Base-by-base conservation (phyloP, 441 rosid genomes). In the Euphorbia celastroides region DNA sequence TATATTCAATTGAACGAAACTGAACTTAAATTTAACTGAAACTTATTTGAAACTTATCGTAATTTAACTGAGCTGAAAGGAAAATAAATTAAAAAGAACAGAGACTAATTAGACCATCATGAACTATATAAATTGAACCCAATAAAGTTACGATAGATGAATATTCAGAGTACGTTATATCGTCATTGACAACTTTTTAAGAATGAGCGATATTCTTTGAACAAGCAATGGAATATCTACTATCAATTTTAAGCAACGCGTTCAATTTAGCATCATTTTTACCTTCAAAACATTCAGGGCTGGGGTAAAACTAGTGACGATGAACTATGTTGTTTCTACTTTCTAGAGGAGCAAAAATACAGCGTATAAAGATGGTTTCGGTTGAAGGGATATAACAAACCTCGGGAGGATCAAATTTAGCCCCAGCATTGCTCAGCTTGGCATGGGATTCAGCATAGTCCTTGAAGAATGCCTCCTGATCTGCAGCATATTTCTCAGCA, bases 361-460 rank as follows among this genome's bases (percentile, higher is more conserved):
- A 63, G 41, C 61, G 41, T 42, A 2, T 46, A 27, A 64, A 65
- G 41, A 70, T 65, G 38, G 60, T 34, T 52, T 68, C 10, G 27
- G 48, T 65, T 46, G 14, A 62, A 3, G 30, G 5, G 27, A 7
- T 44, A 8, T 54, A 60, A 65, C 93, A 48, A 57, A 93, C 98
- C 98, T 90, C 96, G 4, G 92, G 86, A 79, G 97, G 96, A 73
- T 90, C 89, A 78, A 93, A 93, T 74, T 93, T 93, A n/a, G 97
- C 87, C 16, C 98, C 97, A 41, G 82, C 83, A 80, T 83, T 86
- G 85, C 98, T 93, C 74, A 93, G 98, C 73, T 86, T 87, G 66
- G 90, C 94, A 77, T 93, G 97, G 69, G 98, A 96, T 84, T 88
- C 94, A 50, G 97, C 97, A 74, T 88, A 93, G 69, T 93, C 97